Base-by-base conservation (phyloP, 2,329 filamentous ascomycete genomes). In the Paecilomyces formosus region DNA sequence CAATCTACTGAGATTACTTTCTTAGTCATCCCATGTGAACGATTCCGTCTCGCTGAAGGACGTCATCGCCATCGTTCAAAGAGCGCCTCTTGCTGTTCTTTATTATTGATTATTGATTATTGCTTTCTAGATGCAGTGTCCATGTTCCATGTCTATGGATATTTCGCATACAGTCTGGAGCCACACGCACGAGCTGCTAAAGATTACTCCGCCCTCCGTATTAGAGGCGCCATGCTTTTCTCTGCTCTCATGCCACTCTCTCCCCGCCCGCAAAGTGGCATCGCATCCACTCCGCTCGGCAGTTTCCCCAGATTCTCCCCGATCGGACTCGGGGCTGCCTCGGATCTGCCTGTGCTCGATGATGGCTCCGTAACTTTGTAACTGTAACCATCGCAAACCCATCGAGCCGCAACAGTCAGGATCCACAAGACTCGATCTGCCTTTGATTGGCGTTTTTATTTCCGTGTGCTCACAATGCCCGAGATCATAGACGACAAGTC, bases 401-500 rank as follows among this genome's bases (percentile, higher is more conserved):
- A 31, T 31, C 30, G 30, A 31, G 30, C 24, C 28, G 11, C 28
- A 7, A 53, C 28, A 53, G 21, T 21, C 11, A 28, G 22, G 15
- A 53, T 12, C 26, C 22, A 52, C 24, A 4, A 18, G n/a, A 18
- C 26, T n/a, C 21, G 13, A 53, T 53, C 13, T 24, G 13, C 2
- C 35, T n/a, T 13, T 39, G 1, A 15, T 39, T 11, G 35, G 5
- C 11, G 13, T n/a, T 39, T 5, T n/a, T 39, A 1, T n/a, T 15
- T 39, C 24, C 24, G 24, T 6, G 24, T 39, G n/a, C 8, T 45
- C 62, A 68, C 57, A 50, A 82, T 82, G 78, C 65, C 78, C 54
- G 70, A 76, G 60, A 85, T 90, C 62, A 67, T 87, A 66, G 89
- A 93, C 77, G 89, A 92, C 79, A 93, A 92, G 74, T 88, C 87